A percentile compares a stretch with the other conserved stretches of the same genome.
Conservation (phyloP, 495 filamentous ascomycete genomes). For the Pseudevernia furfuracea region DNA sequence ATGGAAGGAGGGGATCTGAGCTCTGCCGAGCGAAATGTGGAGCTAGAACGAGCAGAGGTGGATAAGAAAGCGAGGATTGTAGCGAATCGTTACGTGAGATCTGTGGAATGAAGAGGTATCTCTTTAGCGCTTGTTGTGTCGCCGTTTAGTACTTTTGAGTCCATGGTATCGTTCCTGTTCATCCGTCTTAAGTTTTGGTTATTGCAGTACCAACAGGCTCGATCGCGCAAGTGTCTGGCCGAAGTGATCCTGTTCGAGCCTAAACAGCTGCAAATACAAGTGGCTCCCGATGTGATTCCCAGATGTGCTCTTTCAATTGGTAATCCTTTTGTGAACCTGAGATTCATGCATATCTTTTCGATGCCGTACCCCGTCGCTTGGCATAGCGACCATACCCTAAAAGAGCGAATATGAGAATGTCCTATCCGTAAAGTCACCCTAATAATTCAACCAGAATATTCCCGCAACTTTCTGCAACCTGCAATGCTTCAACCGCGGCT, state of each 20-base stretch:
- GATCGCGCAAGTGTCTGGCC: not conserved
- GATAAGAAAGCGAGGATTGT: slow-evolving; percentile 7
- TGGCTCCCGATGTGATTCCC: too few relatives aligned
- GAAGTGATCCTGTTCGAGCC: not conserved
- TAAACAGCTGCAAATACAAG: too few relatives aligned
- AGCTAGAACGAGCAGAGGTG: slow-evolving; percentile 3
- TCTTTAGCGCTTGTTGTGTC: not conserved
- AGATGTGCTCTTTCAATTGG: too few relatives aligned
- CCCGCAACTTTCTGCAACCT: not conserved
- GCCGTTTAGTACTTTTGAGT: not conserved
- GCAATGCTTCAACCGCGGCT: slow-evolving; percentile 14
- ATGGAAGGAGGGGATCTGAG: slow-evolving; percentile 1
- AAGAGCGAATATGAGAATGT: not conserved
- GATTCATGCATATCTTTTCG: too few relatives aligned
- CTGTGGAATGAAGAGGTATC: not conserved
- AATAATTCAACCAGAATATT: not conserved
- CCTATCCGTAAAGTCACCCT: slow-evolving; percentile 1
- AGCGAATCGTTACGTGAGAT: not conserved
- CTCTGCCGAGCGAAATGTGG: slow-evolving; percentile 5
- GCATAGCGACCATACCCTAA: too few relatives aligned
- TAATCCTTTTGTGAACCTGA: too few relatives aligned
- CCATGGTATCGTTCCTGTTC: not conserved
- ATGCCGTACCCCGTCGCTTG: too few relatives aligned
- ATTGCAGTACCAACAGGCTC: not conserved
- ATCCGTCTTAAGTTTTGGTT: not conserved